Base-by-base conservation (phyloP, 1,284 basidiomycete species). In the Boletus chippewaensis region DNA sequence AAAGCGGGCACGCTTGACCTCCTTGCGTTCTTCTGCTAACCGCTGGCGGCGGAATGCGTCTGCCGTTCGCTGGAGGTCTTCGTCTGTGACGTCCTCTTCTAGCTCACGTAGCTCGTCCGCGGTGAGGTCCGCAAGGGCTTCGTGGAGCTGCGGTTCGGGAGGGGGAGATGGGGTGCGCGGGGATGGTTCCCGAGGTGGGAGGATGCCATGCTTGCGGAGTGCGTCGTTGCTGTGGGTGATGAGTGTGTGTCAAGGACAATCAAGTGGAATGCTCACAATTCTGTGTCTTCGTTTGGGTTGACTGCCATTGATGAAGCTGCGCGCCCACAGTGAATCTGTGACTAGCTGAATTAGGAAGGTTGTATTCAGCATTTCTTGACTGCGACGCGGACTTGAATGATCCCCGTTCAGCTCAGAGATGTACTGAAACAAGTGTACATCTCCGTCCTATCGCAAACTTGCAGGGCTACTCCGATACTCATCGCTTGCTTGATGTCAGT, bases 251-350 rank as follows among this genome's bases (percentile, higher is more conserved):
- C 22, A 24, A 7, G 22, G 22, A 7, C 8, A 1, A 26, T 5
- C 5, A 8, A 5, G 35, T 12, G 3, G 29, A 20, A 50, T 29
- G 70, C 87, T 70, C 66, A 92, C 91, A 94, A 95, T 77, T 95
- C 92, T 1, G 92, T 94, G 67, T 95, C 92, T 73, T 93, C 87
- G 75, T 92, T 78, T 8, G 86, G 78, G 66, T 93, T 90, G 47
- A 84, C 65, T 12, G 81, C 70, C 84, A 86, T 85, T 7, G n/a
- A 18, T 18, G 34, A 32, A n/a, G 54, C 47, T 62, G 34, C 29
- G 36, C 43, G 50, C 60, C 58, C 60, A 61, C 58, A 56, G 46
- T 9, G 22, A 45, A 52, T 53, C 56, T 24, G 40, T 15, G 40
- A 5, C 11, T 36, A 40, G 31, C 63, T 44, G 10, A 2, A 63